Conservation (phyloP, 768 basidiomycete species). For the Russula sp. region DNA sequence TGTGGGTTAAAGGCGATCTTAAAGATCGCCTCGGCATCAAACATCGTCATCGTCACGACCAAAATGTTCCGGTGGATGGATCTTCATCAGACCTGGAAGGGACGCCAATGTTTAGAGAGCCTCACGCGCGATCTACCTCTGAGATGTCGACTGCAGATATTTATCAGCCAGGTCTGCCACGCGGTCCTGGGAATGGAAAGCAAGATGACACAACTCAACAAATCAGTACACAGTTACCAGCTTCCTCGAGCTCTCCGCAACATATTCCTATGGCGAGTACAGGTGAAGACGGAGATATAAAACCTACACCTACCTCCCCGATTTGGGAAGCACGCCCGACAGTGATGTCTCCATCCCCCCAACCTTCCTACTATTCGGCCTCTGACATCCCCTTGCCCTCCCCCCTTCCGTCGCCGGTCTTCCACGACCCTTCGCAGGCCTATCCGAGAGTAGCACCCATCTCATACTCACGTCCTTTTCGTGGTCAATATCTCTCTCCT, state of each 20-base stretch:
- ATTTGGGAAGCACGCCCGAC: constrained; percentile 23
- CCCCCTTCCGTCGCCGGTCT: constrained; percentile 40
- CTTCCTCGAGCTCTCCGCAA: not conserved
- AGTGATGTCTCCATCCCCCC: constrained; percentile 2
- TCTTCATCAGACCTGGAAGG: constrained; percentile 45
- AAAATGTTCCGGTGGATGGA: constrained; percentile 5
- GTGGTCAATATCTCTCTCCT: constrained; percentile 30
- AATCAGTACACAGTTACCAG: not conserved
- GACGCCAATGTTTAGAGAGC: constrained; percentile 63
- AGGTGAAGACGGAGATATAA: not conserved
- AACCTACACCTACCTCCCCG: constrained; percentile 12
- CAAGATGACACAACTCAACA: not conserved
- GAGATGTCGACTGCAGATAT: constrained; percentile 51
- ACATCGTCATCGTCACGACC: constrained; percentile 49
- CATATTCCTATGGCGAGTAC: not conserved
- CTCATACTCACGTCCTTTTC: constrained; percentile 21
- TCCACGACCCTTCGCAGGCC: constrained; percentile 24
- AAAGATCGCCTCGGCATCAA: constrained; percentile 73
- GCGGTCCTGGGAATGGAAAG: constrained; percentile 26
- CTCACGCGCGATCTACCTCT: constrained; percentile 57
- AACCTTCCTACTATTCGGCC: constrained; percentile 53
- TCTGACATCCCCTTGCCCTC: constrained; percentile 46
- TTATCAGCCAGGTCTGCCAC: constrained; percentile 43
- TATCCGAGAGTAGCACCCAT: constrained; percentile 22
- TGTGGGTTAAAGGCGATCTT: constrained; percentile 78